phyloP scores from a whole-genome alignment of 768 basidiomycete genomes.

The Termitomyces sp. region DNA sequence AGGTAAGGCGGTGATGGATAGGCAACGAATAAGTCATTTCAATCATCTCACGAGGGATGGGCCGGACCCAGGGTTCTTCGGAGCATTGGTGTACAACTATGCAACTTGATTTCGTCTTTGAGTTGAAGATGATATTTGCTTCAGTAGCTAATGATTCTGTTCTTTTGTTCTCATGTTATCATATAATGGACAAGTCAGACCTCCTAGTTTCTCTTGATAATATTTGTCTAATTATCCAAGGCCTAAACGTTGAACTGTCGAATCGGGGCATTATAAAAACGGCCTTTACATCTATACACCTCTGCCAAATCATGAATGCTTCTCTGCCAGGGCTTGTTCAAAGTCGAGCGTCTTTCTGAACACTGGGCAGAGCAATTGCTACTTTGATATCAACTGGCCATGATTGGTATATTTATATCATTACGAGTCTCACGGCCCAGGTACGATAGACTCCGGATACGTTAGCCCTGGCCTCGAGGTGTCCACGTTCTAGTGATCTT shows the following conservation, averaged over 20 bases:
- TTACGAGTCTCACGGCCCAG: conserved; percentile 14
- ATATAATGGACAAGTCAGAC: background rate
- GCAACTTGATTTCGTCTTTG: background rate
- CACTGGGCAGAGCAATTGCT: background rate
- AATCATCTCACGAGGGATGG: background rate
- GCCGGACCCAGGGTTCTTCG: background rate
- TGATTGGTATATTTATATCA: background rate
- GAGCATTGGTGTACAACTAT: background rate
- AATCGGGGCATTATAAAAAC: background rate
- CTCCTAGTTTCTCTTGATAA: too few relatives aligned
- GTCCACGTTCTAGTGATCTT: conserved; percentile 42
- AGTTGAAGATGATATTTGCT: background rate
- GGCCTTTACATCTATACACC: background rate
- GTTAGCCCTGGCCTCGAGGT: conserved; percentile 30
- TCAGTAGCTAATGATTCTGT: background rate
- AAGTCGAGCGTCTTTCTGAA: background rate
- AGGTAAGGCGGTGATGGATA: background rate
- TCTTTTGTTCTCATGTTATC: background rate
- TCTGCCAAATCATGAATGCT: background rate
- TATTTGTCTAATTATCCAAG: background rate
- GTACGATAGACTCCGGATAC: conserved; percentile 13
- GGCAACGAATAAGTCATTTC: background rate
- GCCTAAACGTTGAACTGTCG: background rate
- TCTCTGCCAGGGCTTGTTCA: background rate
- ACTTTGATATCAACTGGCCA: background rate